Percentiles rank a stretch among this genome's conserved stretches.
These are phyloP conservation scores for Penicillium longicatenatum DNA, from an alignment of 495 filamentous ascomycete genomes.

Conservation along the genomic window DNA sequence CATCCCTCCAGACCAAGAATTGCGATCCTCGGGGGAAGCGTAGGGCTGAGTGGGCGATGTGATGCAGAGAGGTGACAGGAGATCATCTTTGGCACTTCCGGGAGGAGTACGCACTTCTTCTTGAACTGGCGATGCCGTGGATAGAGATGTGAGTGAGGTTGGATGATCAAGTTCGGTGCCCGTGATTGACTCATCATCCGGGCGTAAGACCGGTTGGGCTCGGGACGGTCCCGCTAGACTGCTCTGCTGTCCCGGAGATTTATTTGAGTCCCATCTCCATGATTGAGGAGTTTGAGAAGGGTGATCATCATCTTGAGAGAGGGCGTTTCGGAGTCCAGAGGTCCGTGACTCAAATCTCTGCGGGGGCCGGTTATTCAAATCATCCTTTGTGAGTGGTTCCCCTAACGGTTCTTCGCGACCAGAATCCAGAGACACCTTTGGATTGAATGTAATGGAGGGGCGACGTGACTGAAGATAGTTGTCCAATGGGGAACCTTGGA, in stretches of 20 bases:
- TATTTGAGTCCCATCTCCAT: conserved; percentile 28
- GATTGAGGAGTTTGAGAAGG: conserved; percentile 16
- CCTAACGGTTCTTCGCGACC: conserved; percentile 39
- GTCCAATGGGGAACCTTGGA: conserved; percentile 44
- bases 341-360: conserved; percentile 40
- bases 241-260: conserved; percentile 25
- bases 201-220: conserved; percentile 20
- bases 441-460: conserved; percentile 47
- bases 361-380: conserved; percentile 25
- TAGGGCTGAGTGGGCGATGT: conserved; percentile 46
- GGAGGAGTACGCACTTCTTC: conserved; percentile 58
- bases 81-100: conserved; percentile 46
- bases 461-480: conserved; percentile 43
- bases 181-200: conserved; percentile 25
- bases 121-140: conserved; percentile 54
- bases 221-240: conserved; percentile 35
- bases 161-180: conserved; percentile 41
- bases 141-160: conserved; percentile 63
- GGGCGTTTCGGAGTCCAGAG: conserved; percentile 43
- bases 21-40: conserved; percentile 51
- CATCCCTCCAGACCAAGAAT: conserved; percentile 45
- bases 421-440: conserved; percentile 41
- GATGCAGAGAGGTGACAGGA: conserved; percentile 56
- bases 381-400: conserved; percentile 41
- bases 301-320: conserved; percentile 36